phyloP scores from a whole-genome alignment of 2,329 filamentous ascomycete genomes.

The Dactylellina drechsleri region DNA sequence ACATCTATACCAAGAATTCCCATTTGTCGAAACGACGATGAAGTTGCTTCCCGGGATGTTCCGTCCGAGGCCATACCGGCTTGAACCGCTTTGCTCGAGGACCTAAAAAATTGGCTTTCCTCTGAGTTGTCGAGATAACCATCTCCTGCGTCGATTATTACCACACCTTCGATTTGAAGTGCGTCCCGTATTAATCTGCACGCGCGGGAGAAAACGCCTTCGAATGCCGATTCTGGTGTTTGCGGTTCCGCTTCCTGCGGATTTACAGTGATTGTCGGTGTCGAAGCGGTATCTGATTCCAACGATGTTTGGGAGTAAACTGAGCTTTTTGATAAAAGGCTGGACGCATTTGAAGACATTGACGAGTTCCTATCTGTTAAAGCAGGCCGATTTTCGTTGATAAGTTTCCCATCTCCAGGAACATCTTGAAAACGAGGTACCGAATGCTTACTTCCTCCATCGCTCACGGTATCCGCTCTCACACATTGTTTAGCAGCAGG shows the following conservation, averaged over 20 bases:
- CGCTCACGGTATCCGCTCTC: slow-evolving; percentile 32
- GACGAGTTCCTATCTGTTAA: slow-evolving; percentile 49
- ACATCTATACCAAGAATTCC: slow-evolving; percentile 37
- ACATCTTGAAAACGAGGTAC: slow-evolving; percentile 35
- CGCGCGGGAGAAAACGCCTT: slow-evolving; percentile 57
- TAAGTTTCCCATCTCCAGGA: slow-evolving; percentile 46
- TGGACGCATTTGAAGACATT: slow-evolving; percentile 38
- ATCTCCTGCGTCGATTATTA: slow-evolving; percentile 56
- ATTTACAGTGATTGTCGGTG: slow-evolving; percentile 51
- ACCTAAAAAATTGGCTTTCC: slow-evolving; percentile 28
- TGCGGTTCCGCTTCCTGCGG: slow-evolving; percentile 31
- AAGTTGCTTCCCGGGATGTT: slow-evolving; percentile 22
- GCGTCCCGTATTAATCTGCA: slow-evolving; percentile 56
- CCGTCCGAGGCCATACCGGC: slow-evolving; percentile 12
- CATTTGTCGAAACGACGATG: slow-evolving; percentile 29
- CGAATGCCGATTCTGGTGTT: slow-evolving; percentile 56
- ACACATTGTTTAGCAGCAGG: slow-evolving; percentile 36
- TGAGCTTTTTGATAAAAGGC: slow-evolving; percentile 43
- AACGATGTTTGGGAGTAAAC: slow-evolving; percentile 38
- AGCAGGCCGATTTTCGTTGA: slow-evolving; percentile 36
- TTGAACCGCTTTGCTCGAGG: slow-evolving; percentile 12
- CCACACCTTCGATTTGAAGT: slow-evolving; percentile 57
- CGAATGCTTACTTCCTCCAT: slow-evolving; percentile 49
- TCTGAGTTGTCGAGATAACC: slow-evolving; percentile 22
- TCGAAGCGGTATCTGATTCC: slow-evolving; percentile 47